Evolutionary conservation across 495 filamentous ascomycete genomes (phyloP), one percentile per base, ranked within the genome.

Genomic region (Chaetomium tenue): DNA sequence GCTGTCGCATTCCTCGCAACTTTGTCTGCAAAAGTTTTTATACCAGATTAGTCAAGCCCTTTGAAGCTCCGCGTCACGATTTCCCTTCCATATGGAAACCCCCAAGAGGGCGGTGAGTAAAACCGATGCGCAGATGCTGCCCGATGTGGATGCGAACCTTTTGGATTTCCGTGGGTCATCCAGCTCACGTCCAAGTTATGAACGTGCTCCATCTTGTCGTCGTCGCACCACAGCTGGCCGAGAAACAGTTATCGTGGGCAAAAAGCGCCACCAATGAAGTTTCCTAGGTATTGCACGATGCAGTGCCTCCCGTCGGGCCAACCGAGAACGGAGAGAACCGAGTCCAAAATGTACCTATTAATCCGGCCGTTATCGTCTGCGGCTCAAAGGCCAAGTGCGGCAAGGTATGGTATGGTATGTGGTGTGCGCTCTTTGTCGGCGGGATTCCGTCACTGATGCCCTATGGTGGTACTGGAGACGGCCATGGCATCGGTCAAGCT

Each of bases 131-230:
- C 16, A 20, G 33, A 37, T 12, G 33, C 33, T 37, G 33, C 1
- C 6, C 1, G 33, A 37, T 37, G 33, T 37, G 33, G 5, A 53
- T 25, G 64, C 76, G 51, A 66, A 81, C 80, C 80, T 81, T 83
- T 83, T 11, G 75, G 71, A 65, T 74, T 71, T 64, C 77, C 79
- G 68, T 83, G 79, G 51, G 79, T 81, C 79, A 89, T 83, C 87
- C 87, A 90, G 61, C 81, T 83, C 58, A 90, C 85, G 74, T 90
- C 87, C 63, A 90, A 76, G 30, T 83, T 81, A 66, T 86, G 84
- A 65, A 87, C 78, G 64, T 82, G 82, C 75, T 88, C 87, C 87
- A 88, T 88, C 52, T 60, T 78, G 71, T 30, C 64, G 58, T 48
- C 28, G 63, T 55, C 55, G 23, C 63, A 53, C 56, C 47, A 25